A percentile compares a stretch with the other conserved stretches of the same genome.
Evolutionary conservation across 768 basidiomycete genomes (phyloP).

Genomic region (Lactarius deliciosus): DNA sequence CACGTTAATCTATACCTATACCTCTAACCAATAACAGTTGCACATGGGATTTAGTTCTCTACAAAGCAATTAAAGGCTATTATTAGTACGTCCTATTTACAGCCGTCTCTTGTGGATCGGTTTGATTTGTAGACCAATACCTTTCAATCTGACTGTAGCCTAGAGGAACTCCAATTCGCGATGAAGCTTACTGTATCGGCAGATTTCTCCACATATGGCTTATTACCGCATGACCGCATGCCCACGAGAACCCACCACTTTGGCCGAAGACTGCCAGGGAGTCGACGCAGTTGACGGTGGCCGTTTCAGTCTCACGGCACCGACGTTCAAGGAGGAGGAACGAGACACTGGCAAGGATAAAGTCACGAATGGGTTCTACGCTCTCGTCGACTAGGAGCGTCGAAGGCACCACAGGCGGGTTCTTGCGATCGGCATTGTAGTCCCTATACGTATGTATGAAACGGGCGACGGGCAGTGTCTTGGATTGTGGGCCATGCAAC

Average conservation of each 20-base stretch:
- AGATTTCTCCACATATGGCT: neutral
- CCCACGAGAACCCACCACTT: neutral
- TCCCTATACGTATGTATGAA: slow-evolving; percentile 25
- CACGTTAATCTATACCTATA: too few species aligned
- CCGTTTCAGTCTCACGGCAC: slow-evolving; percentile 25
- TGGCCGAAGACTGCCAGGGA: neutral
- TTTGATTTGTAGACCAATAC: too few species aligned
- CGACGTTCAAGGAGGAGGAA: slow-evolving; percentile 29
- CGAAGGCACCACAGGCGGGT: slow-evolving; percentile 20
- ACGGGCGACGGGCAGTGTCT: slow-evolving; percentile 28
- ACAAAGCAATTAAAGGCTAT: too few species aligned
- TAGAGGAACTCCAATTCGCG: too few species aligned
- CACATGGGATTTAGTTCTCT: too few species aligned
- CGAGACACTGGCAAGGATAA: slow-evolving; percentile 23
- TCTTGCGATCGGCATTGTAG: slow-evolving; percentile 18
- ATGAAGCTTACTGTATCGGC: too few species aligned
- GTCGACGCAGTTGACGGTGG: slow-evolving; percentile 8
- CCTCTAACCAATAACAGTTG: too few species aligned
- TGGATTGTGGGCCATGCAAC: slow-evolving; percentile 26
- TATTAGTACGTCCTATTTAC: too few species aligned
- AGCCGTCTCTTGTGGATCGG: too few species aligned
- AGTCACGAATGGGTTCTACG: slow-evolving; percentile 25
- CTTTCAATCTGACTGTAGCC: too few species aligned
- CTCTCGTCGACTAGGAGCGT: slow-evolving; percentile 25
- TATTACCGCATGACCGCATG: neutral